Evolutionary conservation across 2,329 filamentous ascomycete genomes (phyloP), one percentile per base, ranked within the genome.

Genomic region (Phyllosticta paracitricarpa): DNA sequence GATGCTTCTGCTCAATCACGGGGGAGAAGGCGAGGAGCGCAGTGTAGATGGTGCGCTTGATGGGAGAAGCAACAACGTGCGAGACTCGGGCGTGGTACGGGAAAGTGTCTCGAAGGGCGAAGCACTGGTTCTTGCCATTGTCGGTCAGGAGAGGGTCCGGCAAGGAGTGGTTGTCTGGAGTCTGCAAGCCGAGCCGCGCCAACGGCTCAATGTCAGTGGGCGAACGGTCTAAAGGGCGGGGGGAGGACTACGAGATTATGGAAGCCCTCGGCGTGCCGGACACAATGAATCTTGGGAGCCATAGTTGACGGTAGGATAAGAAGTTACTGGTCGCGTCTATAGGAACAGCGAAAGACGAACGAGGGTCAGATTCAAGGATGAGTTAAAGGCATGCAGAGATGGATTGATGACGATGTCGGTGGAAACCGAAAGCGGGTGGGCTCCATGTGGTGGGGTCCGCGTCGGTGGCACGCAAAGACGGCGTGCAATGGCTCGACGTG

Each of bases 11-110:
- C 2, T 33, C 54, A n/a, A 68, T 52, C 40, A 58, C 78, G 0
- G 82, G 75, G 26, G 78, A 79, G 74, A 95, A 95, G 54, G 82
- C 80, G 59, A 83, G 76, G 52, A 91, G 79, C 26, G 87, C 85
- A 2, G 91, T 95, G 73, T 88, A 84, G 56, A 95, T 77, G 2
- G 91, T 93, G 65, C 90, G 84, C 61, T 86, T 85, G 67, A 95
- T 81, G 9, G 90, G 89, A 0, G 89, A 93, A 53, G 89, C 85
- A 17, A 90, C 81, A n/a, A 94, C 80, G 67, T 87, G 81, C 4
- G 86, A 86, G 70, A 93, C 76, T 3, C 65, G 64, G 14, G 65
- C 51, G 53, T 71, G 87, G 72, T 82, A 74, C 10, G 88, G 84
- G 71, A 95, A 96, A 51, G 80, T 74, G 64, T 78, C 76, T 70